phyloP scores from a whole-genome alignment of 202 grass and related monocot species.

The Carex sylvatica region DNA sequence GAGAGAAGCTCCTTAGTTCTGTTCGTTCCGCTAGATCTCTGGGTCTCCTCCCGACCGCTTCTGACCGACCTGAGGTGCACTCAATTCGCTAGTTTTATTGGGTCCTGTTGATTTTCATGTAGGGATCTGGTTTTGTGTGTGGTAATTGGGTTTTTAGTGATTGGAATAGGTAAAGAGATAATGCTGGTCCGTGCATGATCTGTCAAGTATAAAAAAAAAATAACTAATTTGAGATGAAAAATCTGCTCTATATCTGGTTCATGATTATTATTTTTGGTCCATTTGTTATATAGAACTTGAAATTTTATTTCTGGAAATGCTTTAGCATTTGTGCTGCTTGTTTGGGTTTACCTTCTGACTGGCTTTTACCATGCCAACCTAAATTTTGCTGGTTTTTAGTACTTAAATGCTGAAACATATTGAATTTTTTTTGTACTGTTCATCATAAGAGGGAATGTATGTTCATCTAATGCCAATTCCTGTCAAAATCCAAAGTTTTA shows the following conservation, averaged over 20 bases:
- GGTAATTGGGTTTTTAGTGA: neutral
- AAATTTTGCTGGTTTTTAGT: neutral
- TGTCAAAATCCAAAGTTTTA: neutral
- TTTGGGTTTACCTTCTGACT: neutral
- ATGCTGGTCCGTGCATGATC: neutral
- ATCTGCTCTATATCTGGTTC: constrained; percentile 9
- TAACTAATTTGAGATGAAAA: constrained; percentile 6
- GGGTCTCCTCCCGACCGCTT: constrained; percentile 49
- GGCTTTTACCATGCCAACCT: neutral
- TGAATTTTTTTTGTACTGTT: neutral
- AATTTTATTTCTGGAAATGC: neutral
- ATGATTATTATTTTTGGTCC: neutral
- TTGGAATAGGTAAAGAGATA: neutral
- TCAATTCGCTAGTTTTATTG: neutral
- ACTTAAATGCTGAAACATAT: neutral
- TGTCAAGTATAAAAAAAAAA: neutral
- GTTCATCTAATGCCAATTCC: neutral
- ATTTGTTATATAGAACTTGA: neutral
- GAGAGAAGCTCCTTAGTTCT: constrained; percentile 95
- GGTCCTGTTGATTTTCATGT: neutral
- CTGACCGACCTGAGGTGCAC: constrained; percentile 73
- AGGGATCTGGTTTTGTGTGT: constrained; percentile 8
- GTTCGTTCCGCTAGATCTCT: constrained; percentile 91
- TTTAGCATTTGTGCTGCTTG: constrained; percentile 22
- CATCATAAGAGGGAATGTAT: neutral